These are phyloP conservation scores for Durusdinium trenchii DNA, from an alignment of 73 alveolate species.

Conservation along the genomic window DNA sequence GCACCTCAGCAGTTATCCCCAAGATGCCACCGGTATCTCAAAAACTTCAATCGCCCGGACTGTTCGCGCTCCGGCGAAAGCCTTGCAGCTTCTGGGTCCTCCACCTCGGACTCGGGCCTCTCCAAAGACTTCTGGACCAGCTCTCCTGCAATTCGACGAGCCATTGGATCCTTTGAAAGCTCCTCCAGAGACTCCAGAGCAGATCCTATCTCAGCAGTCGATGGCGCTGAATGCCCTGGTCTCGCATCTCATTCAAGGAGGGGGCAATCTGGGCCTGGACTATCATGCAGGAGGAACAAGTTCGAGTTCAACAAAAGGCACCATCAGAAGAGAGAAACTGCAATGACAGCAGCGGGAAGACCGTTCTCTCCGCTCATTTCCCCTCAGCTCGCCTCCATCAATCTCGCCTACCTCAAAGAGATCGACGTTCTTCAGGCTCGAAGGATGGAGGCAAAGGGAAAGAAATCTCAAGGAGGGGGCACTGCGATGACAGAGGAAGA, in stretches of 20 bases:
- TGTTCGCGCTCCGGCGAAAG: background rate
- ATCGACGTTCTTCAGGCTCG: constrained; percentile 16
- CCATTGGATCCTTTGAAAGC: background rate
- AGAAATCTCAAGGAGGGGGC: too few relatives aligned
- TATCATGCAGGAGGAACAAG: background rate
- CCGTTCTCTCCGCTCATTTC: constrained; percentile 1
- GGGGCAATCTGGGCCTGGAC: background rate
- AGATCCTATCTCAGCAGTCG: background rate
- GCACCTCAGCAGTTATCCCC: too few relatives aligned
- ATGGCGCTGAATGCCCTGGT: background rate
- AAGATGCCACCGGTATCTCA: background rate
- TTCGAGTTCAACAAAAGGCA: background rate
- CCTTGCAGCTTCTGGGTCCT: background rate
- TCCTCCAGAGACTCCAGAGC: background rate
- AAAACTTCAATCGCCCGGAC: too few relatives aligned
- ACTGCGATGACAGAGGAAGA: too few relatives aligned
- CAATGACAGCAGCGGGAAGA: background rate
- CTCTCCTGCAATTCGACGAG: too few relatives aligned
- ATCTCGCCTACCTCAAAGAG: constrained; percentile 21
- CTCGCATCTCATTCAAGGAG: background rate
- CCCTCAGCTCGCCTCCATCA: background rate
- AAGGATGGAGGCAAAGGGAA: too few relatives aligned
- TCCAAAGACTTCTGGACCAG: background rate
- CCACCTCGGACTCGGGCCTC: background rate
- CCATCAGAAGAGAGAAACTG: background rate